Evolutionary conservation across 306 rosid species (phyloP).

Genomic region (Vicia sativa): DNA sequence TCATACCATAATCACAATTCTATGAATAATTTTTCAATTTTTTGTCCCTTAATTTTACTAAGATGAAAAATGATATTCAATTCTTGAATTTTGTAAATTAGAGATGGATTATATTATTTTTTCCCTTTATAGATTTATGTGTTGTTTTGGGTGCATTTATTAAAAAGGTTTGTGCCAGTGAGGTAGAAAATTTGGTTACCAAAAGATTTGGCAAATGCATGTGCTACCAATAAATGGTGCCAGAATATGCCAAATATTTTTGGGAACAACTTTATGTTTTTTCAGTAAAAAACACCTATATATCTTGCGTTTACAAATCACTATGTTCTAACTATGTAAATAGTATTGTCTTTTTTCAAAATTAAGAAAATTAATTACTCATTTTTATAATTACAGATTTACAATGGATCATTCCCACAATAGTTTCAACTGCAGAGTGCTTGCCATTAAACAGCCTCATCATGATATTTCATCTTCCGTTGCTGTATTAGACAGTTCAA

Average conservation of each 20-base stretch:
- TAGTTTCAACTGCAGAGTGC: constrained; percentile 73
- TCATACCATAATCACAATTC: too few relatives aligned
- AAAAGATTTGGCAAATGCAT: constrained; percentile 29
- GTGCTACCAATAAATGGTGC: constrained; percentile 42
- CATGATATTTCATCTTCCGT: constrained; percentile 28
- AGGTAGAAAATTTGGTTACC: constrained; percentile 27
- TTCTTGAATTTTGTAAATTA: too few relatives aligned
- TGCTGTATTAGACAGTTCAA: constrained; percentile 52
- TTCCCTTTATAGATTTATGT: too few relatives aligned
- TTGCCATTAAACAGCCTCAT: constrained; percentile 60
- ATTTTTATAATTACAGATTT: constrained; percentile 48
- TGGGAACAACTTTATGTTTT: constrained; percentile 38
- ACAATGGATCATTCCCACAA: constrained; percentile 54
- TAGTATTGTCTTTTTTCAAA: too few relatives aligned
- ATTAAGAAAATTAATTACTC: too few relatives aligned
- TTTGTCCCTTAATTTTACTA: too few relatives aligned
- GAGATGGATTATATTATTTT: too few relatives aligned
- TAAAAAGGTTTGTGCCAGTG: constrained; percentile 20
- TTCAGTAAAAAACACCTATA: too few relatives aligned
- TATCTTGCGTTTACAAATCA: constrained; percentile 18
- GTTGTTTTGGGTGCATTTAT: constrained; percentile 12
- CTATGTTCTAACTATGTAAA: neutral
- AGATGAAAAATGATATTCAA: too few relatives aligned
- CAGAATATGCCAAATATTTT: constrained; percentile 12
- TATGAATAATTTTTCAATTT: too few relatives aligned